phyloP scores from a whole-genome alignment of 2,329 filamentous ascomycete species.

The Alternaria tenuissima region DNA sequence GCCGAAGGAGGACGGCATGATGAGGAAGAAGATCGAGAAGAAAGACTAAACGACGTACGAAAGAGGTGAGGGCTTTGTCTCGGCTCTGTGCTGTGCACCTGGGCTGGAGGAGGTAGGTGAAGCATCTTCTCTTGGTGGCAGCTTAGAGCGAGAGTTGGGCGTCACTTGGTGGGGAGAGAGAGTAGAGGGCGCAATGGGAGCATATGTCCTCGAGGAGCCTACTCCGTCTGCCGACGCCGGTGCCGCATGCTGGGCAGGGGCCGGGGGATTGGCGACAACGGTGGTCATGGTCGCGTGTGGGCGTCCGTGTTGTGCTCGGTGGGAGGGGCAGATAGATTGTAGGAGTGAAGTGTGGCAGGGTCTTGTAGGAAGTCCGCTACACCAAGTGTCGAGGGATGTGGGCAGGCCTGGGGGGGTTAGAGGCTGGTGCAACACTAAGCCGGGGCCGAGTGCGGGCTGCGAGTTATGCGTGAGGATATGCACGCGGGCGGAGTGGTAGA shows the following conservation, averaged over 20 bases:
- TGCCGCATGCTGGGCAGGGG: slow-evolving; percentile 51
- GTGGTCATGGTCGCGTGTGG: slow-evolving; percentile 55
- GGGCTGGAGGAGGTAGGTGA: slow-evolving; percentile 52
- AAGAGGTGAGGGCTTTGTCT: slow-evolving; percentile 63
- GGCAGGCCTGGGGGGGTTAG: slow-evolving; percentile 33
- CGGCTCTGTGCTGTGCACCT: slow-evolving; percentile 50
- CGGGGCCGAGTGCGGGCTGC: slow-evolving; percentile 10
- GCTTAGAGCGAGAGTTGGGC: slow-evolving; percentile 48
- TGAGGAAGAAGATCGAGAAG: slow-evolving; percentile 35
- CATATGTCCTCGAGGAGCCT: slow-evolving; percentile 54
- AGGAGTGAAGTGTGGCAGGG: slow-evolving; percentile 44
- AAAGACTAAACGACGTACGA: slow-evolving; percentile 55
- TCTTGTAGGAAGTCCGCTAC: slow-evolving; percentile 45
- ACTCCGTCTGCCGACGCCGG: slow-evolving; percentile 47
- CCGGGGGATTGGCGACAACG: slow-evolving; percentile 55
- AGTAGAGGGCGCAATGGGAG: slow-evolving; percentile 54
- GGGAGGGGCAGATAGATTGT: slow-evolving; percentile 40
- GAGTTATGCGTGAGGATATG: background rate
- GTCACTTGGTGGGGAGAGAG: slow-evolving; percentile 51
- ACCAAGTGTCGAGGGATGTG: slow-evolving; percentile 46
- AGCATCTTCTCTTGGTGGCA: slow-evolving; percentile 48
- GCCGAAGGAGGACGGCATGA: slow-evolving; percentile 35
- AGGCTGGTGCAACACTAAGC: slow-evolving; percentile 35
- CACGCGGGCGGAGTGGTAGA: slow-evolving; percentile 8
- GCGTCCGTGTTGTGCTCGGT: slow-evolving; percentile 20